A percentile compares a stretch with the other conserved stretches of the same genome.
These are phyloP conservation scores for Sporisorium scitamineum DNA, from an alignment of 1,284 basidiomycete species.

Conservation along the genomic window DNA sequence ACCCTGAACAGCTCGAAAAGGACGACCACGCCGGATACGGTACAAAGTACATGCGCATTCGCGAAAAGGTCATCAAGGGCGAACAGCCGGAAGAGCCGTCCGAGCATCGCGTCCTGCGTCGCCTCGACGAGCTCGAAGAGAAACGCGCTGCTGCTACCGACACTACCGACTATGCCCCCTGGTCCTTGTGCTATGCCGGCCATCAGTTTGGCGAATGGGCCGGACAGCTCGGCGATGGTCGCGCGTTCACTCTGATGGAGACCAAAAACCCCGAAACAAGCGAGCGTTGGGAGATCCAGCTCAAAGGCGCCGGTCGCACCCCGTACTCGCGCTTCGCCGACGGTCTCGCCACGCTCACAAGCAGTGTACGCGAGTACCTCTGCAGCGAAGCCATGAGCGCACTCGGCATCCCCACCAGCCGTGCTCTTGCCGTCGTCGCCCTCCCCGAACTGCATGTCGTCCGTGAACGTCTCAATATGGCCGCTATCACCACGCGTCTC, in stretches of 20 bases:
- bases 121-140: constrained; percentile 43
- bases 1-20: constrained; percentile 18
- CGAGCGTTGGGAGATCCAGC: constrained; percentile 78
- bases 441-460: constrained; percentile 81
- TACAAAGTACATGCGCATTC: constrained; percentile 46
- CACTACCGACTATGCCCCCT: constrained; percentile 50
- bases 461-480: constrained; percentile 83
- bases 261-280: constrained; percentile 74
- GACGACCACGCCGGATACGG: constrained; percentile 43
- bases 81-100: constrained; percentile 28
- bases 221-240: constrained; percentile 95
- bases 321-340: constrained; percentile 92
- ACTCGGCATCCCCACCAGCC: constrained; percentile 86
- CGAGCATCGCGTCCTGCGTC: constrained; percentile 25
- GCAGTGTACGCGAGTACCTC: constrained; percentile 86
- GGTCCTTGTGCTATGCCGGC: constrained; percentile 66
- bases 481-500: constrained; percentile 84
- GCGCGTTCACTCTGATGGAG: constrained; percentile 84
- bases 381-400: constrained; percentile 81
- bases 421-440: constrained; percentile 83
- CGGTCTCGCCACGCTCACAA: constrained; percentile 90
- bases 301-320: constrained; percentile 93
- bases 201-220: constrained; percentile 91
- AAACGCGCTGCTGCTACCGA: constrained; percentile 20
- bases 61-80: constrained; percentile 41